A percentile compares a stretch with the other conserved stretches of the same genome.
phyloP scores from a whole-genome alignment of 2,329 filamentous ascomycete species.

The Cyphellophora europaea region DNA sequence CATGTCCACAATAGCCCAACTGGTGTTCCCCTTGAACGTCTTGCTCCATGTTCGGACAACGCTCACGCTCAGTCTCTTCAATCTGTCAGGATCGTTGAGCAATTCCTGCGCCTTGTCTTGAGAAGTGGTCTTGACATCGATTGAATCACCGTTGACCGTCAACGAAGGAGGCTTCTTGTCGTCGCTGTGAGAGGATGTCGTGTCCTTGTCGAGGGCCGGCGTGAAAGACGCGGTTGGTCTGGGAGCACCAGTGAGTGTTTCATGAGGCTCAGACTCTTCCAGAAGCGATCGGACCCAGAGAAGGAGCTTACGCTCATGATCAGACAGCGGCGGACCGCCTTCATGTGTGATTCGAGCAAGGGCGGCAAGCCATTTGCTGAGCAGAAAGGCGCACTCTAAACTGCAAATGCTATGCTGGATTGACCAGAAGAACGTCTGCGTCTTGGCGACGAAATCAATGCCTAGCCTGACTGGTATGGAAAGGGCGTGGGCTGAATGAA shows the following conservation, averaged over 20 bases:
- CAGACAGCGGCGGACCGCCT: conserved; percentile 31
- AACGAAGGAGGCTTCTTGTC: conserved; percentile 17
- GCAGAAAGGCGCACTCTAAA: conserved; percentile 42
- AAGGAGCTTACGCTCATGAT: conserved; percentile 37
- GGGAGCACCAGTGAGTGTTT: background rate
- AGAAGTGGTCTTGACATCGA: conserved; percentile 7
- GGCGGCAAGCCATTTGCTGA: conserved; percentile 36
- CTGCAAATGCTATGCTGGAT: conserved; percentile 47
- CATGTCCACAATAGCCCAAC: conserved; percentile 40
- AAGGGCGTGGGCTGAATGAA: conserved; percentile 46
- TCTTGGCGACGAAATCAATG: conserved; percentile 43
- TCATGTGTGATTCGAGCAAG: conserved; percentile 31
- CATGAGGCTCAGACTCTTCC: conserved; percentile 33
- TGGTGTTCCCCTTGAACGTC: conserved; percentile 40
- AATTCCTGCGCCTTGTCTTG: conserved; percentile 25
- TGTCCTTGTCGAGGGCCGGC: background rate
- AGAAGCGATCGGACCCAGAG: conserved; percentile 41
- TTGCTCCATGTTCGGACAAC: conserved; percentile 40
- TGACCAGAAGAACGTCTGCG: conserved; percentile 46
- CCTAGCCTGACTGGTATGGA: conserved; percentile 46
- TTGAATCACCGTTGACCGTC: conserved; percentile 23
- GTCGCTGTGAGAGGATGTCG: background rate
- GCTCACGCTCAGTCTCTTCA: conserved; percentile 36
- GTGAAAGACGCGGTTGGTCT: background rate
- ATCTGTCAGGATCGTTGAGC: conserved; percentile 34